These are phyloP conservation scores for Aspergillus sp. DNA, from an alignment of 2,329 filamentous ascomycete species.

Conservation along the genomic window DNA sequence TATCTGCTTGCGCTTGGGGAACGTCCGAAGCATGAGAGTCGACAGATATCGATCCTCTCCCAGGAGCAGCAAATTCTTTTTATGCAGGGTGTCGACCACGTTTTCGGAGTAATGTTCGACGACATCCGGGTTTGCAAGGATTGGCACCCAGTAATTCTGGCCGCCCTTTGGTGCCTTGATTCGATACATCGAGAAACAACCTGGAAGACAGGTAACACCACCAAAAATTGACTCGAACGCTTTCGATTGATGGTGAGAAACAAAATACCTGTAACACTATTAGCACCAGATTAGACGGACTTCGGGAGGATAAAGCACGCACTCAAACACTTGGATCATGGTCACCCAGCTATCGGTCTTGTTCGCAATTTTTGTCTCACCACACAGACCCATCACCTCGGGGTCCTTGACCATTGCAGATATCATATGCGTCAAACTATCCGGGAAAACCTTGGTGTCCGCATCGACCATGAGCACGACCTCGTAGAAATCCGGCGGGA, in stretches of 20 bases:
- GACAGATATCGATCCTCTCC: conserved; percentile 95
- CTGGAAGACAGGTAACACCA: conserved; percentile 96
- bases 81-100: conserved; percentile 95
- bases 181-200: conserved; percentile 99
- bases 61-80: conserved; percentile 89
- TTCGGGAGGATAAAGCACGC: conserved; percentile 28
- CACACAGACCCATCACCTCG: conserved; percentile 98
- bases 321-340: conserved; percentile 97
- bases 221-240: conserved; percentile 98
- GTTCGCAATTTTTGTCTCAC: conserved; percentile 99
- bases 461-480: conserved; percentile 98
- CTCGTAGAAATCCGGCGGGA: conserved; percentile 97
- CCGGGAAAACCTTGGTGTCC: conserved; percentile 98
- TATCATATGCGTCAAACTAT: conserved; percentile 97
- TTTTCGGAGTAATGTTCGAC: conserved; percentile 99
- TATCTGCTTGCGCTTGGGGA: conserved; percentile 97
- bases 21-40: conserved; percentile 96
- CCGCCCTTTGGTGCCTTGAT: conserved; percentile 98
- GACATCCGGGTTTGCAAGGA: conserved; percentile 95
- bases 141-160: conserved; percentile 99
- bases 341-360: conserved; percentile 93
- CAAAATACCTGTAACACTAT: conserved; percentile 67
- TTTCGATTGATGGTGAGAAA: conserved; percentile 95
- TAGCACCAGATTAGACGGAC: neutral
- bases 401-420: conserved; percentile 99